These are phyloP conservation scores for Mortierella sp. DNA, from an alignment of 371 early-diverging fungal species.

Conservation along the genomic window DNA sequence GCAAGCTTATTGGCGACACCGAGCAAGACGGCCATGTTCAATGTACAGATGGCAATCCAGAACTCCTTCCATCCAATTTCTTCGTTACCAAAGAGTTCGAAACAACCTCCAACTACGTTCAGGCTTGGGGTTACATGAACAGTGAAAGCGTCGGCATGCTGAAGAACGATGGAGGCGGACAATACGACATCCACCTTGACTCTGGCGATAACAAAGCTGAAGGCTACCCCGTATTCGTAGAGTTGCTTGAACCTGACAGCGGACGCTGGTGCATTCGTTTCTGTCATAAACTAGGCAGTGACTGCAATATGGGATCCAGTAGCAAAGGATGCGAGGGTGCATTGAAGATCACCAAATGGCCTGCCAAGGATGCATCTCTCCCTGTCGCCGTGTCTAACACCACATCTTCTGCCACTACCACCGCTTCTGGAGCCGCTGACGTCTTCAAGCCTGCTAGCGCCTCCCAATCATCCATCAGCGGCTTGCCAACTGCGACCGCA, in stretches of 20 bases:
- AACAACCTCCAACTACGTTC: constrained; percentile 8
- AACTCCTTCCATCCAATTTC: constrained; percentile 9
- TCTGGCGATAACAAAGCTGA: constrained; percentile 11
- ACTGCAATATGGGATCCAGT: constrained; percentile 13
- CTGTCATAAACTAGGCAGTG: constrained; percentile 2
- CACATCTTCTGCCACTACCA: neutral
- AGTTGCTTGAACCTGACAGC: constrained; percentile 17
- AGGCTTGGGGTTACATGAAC: constrained; percentile 16
- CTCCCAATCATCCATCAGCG: neutral
- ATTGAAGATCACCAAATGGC: constrained; percentile 5
- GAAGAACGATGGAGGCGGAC: constrained; percentile 14
- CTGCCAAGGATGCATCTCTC: neutral
- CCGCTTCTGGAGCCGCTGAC: neutral
- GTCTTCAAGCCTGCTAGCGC: neutral
- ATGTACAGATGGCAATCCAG: constrained; percentile 10
- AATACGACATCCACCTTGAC: constrained; percentile 16
- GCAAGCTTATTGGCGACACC: constrained; percentile 16
- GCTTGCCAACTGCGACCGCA: neutral
- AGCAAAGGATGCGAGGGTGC: constrained; percentile 17
- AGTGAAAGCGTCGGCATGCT: neutral
- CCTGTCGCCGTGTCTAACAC: neutral
- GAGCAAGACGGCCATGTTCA: constrained; percentile 3
- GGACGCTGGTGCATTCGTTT: constrained; percentile 26
- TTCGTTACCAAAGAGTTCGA: constrained; percentile 6
- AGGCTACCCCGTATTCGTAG: constrained; percentile 15